Conservation (phyloP, 208 protist species). For the Leishmania amazonensis region DNA sequence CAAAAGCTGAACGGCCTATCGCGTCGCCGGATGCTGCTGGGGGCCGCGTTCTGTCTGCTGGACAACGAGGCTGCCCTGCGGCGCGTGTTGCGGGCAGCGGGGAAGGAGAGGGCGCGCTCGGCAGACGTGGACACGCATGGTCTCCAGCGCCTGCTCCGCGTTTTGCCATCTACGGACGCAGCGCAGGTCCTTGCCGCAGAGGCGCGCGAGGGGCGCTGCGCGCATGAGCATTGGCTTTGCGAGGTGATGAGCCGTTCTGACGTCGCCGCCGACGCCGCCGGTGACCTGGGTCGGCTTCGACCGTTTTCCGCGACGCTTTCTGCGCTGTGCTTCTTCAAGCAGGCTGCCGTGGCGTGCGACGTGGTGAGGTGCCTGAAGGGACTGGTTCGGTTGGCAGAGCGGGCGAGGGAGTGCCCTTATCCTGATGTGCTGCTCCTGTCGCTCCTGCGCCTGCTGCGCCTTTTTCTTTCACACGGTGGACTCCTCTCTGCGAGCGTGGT, state of each 20-base stretch:
- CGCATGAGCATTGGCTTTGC: constrained; percentile 62
- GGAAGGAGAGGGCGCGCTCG: constrained; percentile 32
- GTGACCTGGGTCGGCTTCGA: constrained; percentile 11
- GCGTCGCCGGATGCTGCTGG: constrained; percentile 42
- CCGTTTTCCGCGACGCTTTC: constrained; percentile 24
- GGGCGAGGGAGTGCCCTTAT: constrained; percentile 12
- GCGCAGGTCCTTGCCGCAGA: constrained; percentile 9
- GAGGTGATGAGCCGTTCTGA: constrained; percentile 3
- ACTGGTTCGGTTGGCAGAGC: constrained; percentile 19
- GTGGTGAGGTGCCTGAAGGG: constrained; percentile 12
- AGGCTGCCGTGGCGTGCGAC: background rate
- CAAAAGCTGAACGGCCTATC: constrained; percentile 8
- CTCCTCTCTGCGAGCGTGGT: constrained; percentile 12
- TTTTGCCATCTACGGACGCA: constrained; percentile 37
- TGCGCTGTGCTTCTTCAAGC: background rate
- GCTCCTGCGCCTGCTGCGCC: constrained; percentile 20
- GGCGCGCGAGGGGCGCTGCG: constrained; percentile 35
- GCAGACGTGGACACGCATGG: constrained; percentile 73
- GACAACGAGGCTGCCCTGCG: constrained; percentile 42
- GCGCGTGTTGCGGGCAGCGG: constrained; percentile 38
- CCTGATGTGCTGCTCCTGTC: constrained; percentile 10
- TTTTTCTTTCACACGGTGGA: constrained; percentile 13
- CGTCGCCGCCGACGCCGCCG: background rate
- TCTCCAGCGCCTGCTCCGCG: constrained; percentile 64
- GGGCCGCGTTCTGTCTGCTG: constrained; percentile 63